Percentiles rank a stretch among this genome's conserved stretches.
Evolutionary conservation across 768 basidiomycete genomes (phyloP).

Genomic region (Boletellus sp.): DNA sequence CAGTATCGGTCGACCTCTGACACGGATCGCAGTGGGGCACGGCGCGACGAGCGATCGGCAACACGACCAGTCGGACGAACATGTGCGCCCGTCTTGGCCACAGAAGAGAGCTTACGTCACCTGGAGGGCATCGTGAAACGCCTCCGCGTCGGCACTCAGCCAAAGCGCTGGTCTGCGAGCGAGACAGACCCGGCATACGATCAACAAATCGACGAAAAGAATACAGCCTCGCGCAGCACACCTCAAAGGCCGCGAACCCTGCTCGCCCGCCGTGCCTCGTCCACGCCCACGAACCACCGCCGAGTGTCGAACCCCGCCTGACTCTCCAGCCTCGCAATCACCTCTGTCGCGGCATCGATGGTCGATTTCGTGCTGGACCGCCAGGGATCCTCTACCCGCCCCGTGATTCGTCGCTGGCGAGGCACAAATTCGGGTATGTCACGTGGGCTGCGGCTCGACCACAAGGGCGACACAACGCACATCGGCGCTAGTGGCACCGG

Average conservation of each 20-base stretch:
- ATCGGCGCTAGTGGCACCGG: not conserved
- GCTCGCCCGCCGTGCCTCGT: not conserved
- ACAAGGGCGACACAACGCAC: not conserved
- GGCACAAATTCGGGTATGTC: conserved; percentile 28
- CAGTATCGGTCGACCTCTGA: not conserved
- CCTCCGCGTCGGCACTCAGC: too few species aligned
- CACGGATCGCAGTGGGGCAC: conserved; percentile 1
- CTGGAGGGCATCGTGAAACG: too few species aligned
- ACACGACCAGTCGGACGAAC: too few species aligned
- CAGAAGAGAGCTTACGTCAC: too few species aligned
- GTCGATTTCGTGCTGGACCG: not conserved
- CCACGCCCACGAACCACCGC: conserved; percentile 3
- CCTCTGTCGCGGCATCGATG: conserved; percentile 10
- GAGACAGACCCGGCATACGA: too few species aligned
- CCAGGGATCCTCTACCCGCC: not conserved
- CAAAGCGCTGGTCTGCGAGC: too few species aligned
- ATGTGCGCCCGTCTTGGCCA: too few species aligned
- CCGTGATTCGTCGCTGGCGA: conserved; percentile 11
- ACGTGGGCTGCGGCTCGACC: conserved; percentile 6
- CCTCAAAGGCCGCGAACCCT: conserved; percentile 5
- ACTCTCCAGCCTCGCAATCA: conserved; percentile 24
- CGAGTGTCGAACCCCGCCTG: conserved; percentile 10
- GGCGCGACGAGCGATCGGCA: too few species aligned
- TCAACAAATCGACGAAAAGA: conserved; percentile 21
- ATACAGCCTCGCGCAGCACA: not conserved